Conservation (phyloP, 495 filamentous ascomycete genomes). For the Massariosphaeria phaeospora region DNA sequence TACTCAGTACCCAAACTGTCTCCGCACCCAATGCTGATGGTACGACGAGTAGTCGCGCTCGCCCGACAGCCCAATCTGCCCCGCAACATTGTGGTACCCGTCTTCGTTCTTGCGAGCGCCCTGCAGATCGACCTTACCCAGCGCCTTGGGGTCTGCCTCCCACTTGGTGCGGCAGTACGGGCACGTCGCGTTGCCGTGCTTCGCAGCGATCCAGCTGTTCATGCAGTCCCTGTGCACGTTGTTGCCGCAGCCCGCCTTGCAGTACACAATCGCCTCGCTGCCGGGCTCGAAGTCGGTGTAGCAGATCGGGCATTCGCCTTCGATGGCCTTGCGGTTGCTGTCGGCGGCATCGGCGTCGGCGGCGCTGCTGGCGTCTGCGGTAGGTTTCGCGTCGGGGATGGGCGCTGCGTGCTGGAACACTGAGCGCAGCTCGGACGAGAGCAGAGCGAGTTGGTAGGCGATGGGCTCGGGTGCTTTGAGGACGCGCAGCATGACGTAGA, state of each 20-base stretch:
- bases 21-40: neutral
- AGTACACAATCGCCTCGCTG: conserved; percentile 62
- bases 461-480: conserved; percentile 59
- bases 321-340: conserved; percentile 56
- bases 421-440: conserved; percentile 58
- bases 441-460: conserved; percentile 70
- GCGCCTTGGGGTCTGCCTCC: conserved; percentile 47
- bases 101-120: conserved; percentile 43
- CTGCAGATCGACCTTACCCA: conserved; percentile 45
- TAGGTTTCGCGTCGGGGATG: conserved; percentile 37
- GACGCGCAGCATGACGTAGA: conserved; percentile 61
- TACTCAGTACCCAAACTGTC: no score
- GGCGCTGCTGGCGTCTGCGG: no score
- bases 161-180: conserved; percentile 64
- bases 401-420: conserved; percentile 55
- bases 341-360: conserved; percentile 32
- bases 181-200: conserved; percentile 55
- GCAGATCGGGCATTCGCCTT: conserved; percentile 79
- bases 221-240: conserved; percentile 74
- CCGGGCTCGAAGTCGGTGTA: conserved; percentile 59
- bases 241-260: conserved; percentile 68
- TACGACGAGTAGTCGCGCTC: conserved; percentile 32
- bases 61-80: conserved; percentile 56
- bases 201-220: conserved; percentile 61
- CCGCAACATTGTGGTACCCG: conserved; percentile 64